phyloP scores from a whole-genome alignment of 192 early-diverging fungal species.

The Backusella macrospora region DNA sequence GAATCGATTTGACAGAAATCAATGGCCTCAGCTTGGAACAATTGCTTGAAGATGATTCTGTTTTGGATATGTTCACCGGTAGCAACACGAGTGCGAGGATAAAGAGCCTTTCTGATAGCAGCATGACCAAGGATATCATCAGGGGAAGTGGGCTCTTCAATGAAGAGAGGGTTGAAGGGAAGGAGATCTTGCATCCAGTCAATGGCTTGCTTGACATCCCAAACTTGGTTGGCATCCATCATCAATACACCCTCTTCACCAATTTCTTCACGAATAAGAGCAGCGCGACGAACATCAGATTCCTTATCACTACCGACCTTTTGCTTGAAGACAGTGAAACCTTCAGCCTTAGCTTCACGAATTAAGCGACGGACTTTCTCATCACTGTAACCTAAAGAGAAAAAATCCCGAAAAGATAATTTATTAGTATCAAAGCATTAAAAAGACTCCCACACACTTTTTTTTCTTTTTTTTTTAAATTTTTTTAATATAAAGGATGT shows the following conservation, averaged over 20 bases:
- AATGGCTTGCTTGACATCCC: constrained; percentile 52
- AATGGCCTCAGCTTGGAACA: constrained; percentile 46
- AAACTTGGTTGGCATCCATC: constrained; percentile 55
- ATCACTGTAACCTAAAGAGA: constrained; percentile 42
- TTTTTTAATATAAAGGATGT: not conserved
- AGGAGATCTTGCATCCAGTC: constrained; percentile 49
- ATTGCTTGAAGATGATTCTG: constrained; percentile 45
- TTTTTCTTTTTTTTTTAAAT: not conserved
- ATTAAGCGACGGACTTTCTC: constrained; percentile 41
- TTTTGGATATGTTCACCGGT: constrained; percentile 48
- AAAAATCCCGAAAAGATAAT: constrained; percentile 1
- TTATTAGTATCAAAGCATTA: not conserved
- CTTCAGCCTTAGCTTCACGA: constrained; percentile 43
- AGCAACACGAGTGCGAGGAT: constrained; percentile 37
- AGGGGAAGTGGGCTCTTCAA: constrained; percentile 50
- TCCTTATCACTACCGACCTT: constrained; percentile 45
- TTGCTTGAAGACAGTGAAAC: constrained; percentile 52
- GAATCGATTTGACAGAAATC: constrained; percentile 46
- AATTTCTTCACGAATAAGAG: constrained; percentile 47
- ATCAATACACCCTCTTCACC: constrained; percentile 45
- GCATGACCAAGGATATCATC: constrained; percentile 48
- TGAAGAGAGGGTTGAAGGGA: constrained; percentile 47
- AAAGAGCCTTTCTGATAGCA: constrained; percentile 41
- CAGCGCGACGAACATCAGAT: constrained; percentile 43
- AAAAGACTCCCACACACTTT: constrained; percentile 6